These are phyloP conservation scores for Iris macrosiphon DNA, from an alignment of 106 monocot species.

Conservation along the genomic window DNA sequence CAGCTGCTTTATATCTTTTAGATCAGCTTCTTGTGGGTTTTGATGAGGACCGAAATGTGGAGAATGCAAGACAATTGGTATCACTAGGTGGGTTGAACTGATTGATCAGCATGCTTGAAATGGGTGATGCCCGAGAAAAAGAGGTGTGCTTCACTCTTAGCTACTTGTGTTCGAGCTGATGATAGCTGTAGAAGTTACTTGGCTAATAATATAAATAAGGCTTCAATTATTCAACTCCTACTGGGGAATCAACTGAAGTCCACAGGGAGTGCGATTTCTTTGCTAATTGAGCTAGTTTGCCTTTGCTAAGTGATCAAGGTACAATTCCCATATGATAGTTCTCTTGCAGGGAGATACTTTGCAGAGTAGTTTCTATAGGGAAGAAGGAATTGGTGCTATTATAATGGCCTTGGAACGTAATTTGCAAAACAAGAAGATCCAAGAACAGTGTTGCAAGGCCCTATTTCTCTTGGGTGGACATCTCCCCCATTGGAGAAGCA, in stretches of 20 bases:
- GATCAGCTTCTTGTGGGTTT: slow-evolving; percentile 69
- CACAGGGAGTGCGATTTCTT: slow-evolving; percentile 41
- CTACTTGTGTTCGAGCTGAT: slow-evolving; percentile 54
- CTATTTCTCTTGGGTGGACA: slow-evolving; percentile 59
- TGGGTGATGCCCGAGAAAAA: slow-evolving; percentile 49
- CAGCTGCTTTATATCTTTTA: slow-evolving; percentile 64
- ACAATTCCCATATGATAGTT: slow-evolving; percentile 15
- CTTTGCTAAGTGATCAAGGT: slow-evolving; percentile 16
- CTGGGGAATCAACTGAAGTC: slow-evolving; percentile 62
- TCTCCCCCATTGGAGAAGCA: slow-evolving; percentile 49
- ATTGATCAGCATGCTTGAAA: slow-evolving; percentile 51
- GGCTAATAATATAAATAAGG: slow-evolving; percentile 59
- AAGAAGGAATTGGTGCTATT: slow-evolving; percentile 68
- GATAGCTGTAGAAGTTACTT: slow-evolving; percentile 59
- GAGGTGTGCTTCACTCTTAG: slow-evolving; percentile 39
- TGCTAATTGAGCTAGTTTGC: slow-evolving; percentile 58
- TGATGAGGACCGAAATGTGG: slow-evolving; percentile 65
- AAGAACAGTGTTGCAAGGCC: slow-evolving; percentile 55
- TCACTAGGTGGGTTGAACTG: slow-evolving; percentile 51
- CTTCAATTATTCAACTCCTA: slow-evolving; percentile 51
- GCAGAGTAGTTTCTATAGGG: slow-evolving; percentile 60
- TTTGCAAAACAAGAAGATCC: slow-evolving; percentile 43
- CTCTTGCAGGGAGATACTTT: slow-evolving; percentile 67
- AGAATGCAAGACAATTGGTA: slow-evolving; percentile 75
- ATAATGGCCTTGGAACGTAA: slow-evolving; percentile 46